Percentiles rank a stretch among this genome's conserved stretches.
Evolutionary conservation across 2,329 filamentous ascomycete species (phyloP).

Genomic region (Stagonosporopsis chrysanthemi): DNA sequence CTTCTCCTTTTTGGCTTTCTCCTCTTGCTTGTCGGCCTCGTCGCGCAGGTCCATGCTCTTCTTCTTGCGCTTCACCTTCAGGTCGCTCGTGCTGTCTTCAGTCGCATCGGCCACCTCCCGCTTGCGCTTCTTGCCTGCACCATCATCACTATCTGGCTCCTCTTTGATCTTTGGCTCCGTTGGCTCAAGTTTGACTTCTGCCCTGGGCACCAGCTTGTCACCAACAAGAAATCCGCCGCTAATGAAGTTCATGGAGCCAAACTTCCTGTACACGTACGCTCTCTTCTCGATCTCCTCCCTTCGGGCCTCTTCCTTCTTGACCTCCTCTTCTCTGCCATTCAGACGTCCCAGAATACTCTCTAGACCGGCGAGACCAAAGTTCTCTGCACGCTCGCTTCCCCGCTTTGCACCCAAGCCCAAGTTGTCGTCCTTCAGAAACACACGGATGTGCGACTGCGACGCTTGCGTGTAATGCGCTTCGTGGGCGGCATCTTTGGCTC

Average conservation of each 20-base stretch:
- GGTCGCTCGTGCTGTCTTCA: slow-evolving; percentile 42
- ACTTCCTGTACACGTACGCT: slow-evolving; percentile 76
- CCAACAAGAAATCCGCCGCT: slow-evolving; percentile 77
- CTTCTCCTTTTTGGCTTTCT: slow-evolving; percentile 40
- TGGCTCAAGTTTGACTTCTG: slow-evolving; percentile 50
- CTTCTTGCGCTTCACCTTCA: slow-evolving; percentile 49
- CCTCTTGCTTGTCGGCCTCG: slow-evolving; percentile 35
- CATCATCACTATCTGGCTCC: slow-evolving; percentile 46
- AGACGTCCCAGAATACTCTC: slow-evolving; percentile 85
- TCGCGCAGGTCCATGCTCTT: slow-evolving; percentile 47
- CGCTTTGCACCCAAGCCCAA: slow-evolving; percentile 85
- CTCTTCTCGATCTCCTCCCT: slow-evolving; percentile 75
- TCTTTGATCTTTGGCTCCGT: slow-evolving; percentile 56
- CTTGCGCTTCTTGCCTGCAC: slow-evolving; percentile 46
- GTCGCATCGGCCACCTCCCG: slow-evolving; percentile 36
- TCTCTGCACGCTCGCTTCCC: slow-evolving; percentile 70
- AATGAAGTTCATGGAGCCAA: slow-evolving; percentile 85
- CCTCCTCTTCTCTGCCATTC: slow-evolving; percentile 83
- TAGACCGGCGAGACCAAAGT: slow-evolving; percentile 86
- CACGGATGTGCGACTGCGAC: slow-evolving; percentile 84
- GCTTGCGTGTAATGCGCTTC: slow-evolving; percentile 78
- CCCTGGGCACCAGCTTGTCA: slow-evolving; percentile 47
- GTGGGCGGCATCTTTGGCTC: slow-evolving; percentile 77
- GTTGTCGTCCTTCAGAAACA: slow-evolving; percentile 87
- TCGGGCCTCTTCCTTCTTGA: slow-evolving; percentile 73